Evolutionary conservation across 768 basidiomycete genomes (phyloP).

Genomic region (Lentinula boryana): DNA sequence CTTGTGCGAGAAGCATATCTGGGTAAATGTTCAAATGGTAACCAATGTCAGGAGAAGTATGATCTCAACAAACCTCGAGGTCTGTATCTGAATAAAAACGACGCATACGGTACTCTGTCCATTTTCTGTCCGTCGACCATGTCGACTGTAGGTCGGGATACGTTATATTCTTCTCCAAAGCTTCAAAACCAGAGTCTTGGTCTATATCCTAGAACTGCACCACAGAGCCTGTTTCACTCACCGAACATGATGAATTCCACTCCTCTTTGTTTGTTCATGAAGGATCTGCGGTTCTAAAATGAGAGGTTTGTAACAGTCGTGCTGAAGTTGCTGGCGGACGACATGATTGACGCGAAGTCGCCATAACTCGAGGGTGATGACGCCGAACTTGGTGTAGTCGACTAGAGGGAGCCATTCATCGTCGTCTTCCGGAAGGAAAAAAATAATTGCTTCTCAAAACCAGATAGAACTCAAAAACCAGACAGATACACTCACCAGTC

Average conservation of each 20-base stretch:
- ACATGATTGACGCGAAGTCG: neutral
- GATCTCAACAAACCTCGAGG: slow-evolving; percentile 23
- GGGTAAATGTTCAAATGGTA: neutral
- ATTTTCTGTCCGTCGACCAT: slow-evolving; percentile 19
- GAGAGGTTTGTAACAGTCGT: slow-evolving; percentile 15
- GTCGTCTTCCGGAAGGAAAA: neutral
- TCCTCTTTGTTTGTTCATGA: slow-evolving; percentile 27
- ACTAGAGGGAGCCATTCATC: neutral
- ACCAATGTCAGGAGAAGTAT: neutral
- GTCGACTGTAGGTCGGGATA: slow-evolving; percentile 22
- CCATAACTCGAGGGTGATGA: neutral
- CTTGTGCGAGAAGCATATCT: neutral
- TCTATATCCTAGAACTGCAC: too few relatives aligned
- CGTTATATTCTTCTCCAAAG: slow-evolving; percentile 25
- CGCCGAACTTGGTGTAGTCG: neutral
- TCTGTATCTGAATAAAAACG: slow-evolving; percentile 27
- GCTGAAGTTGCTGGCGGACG: neutral
- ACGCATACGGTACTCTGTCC: slow-evolving; percentile 20
- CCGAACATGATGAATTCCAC: slow-evolving; percentile 27
- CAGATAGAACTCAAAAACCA: too few relatives aligned
- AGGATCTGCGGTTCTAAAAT: slow-evolving; percentile 22
- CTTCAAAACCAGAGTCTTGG: slow-evolving; percentile 9
- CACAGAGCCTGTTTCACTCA: slow-evolving; percentile 6
- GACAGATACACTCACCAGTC: neutral
- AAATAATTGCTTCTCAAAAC: neutral